Conservation (phyloP, 495 filamentous ascomycete genomes). For the Aspergillus nidulans region DNA sequence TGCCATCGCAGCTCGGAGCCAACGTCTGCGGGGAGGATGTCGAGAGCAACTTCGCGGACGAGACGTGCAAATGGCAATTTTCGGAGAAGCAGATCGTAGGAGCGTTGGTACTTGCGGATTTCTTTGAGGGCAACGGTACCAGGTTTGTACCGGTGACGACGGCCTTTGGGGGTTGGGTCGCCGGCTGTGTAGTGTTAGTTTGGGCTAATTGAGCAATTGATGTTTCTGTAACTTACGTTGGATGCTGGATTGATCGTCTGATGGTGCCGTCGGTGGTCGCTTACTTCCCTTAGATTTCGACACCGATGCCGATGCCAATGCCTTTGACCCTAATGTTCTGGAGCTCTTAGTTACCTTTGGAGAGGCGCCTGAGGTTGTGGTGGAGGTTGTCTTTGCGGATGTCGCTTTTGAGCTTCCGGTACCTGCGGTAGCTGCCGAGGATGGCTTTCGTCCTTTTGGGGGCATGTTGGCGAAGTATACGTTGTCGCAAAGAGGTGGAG, state of each 20-base stretch:
- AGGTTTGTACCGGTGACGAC: constrained; percentile 70
- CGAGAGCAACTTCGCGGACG: constrained; percentile 80
- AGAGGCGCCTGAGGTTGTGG: neutral
- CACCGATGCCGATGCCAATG: neutral
- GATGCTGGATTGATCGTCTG: constrained; percentile 21
- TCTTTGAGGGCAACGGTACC: constrained; percentile 82
- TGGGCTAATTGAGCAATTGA: neutral
- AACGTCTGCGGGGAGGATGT: constrained; percentile 44
- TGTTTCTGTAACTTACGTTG: constrained; percentile 31
- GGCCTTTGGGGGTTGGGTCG: constrained; percentile 61
- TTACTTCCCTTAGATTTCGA: constrained; percentile 14
- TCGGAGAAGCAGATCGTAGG: constrained; percentile 71
- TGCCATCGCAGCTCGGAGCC: constrained; percentile 78
- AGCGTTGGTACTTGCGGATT: constrained; percentile 79
- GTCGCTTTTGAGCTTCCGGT: constrained; percentile 17
- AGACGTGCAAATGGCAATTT: constrained; percentile 86
- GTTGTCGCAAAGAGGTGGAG: neutral
- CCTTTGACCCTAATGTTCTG: neutral
- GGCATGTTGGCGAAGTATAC: constrained; percentile 18
- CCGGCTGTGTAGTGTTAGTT: constrained; percentile 48
- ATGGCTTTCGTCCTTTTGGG: constrained; percentile 23
- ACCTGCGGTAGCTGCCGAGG: constrained; percentile 12
- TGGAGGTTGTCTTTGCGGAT: neutral
- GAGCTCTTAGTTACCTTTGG: constrained; percentile 12
- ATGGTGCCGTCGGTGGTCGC: constrained; percentile 15